Evolutionary conservation across 768 basidiomycete species (phyloP), one percentile per base, ranked within the genome.

Genomic region (Lentinus tigrinus): DNA sequence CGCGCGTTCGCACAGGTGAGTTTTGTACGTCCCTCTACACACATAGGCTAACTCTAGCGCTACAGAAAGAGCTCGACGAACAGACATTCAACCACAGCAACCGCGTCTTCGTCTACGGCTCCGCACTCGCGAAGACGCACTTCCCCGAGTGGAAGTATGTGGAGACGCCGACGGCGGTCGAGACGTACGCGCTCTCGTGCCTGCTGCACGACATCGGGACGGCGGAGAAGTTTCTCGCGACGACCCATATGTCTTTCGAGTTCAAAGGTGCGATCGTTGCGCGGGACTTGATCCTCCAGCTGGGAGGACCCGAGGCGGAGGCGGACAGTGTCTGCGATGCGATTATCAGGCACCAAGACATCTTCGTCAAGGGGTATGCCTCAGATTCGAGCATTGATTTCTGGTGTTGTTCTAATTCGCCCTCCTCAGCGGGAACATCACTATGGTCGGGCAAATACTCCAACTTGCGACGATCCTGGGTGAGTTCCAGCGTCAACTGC

Each of bases 171-270:
- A 56, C 36, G 8, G 50, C 50, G 14, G 42, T 53, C 13, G 77
- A 81, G 72, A 78, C 80, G 24, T 81, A 80, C 67, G 81, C 78
- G 66, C 71, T 82, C 36, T 70, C 78, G 31, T 81, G 80, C 61
- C 70, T 82, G 24, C 70, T 82, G 57, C 81, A 83, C 62, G 81
- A 82, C 62, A 78, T 82, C 46, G 81, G 81, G 44, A 79, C 79
- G 3, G 79, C 78, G 6, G 74, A 80, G 46, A 71, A 70, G 23
- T 82, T 77, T 63, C 70, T 81, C 46, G 60, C 75, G n/a, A 80
- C 76, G 24, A 83, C 82, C n/a, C 81, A 81, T 58, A 69, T 82
- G 68, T 79, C 78, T 14, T 83, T 84, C 63, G 82, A 84, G 69
- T 82, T 81, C 72, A 80, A 79, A 65, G 80, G 81, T 47, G 81